Evolutionary conservation across 495 filamentous ascomycete species (phyloP).

Genomic region (Neurospora pannonica): DNA sequence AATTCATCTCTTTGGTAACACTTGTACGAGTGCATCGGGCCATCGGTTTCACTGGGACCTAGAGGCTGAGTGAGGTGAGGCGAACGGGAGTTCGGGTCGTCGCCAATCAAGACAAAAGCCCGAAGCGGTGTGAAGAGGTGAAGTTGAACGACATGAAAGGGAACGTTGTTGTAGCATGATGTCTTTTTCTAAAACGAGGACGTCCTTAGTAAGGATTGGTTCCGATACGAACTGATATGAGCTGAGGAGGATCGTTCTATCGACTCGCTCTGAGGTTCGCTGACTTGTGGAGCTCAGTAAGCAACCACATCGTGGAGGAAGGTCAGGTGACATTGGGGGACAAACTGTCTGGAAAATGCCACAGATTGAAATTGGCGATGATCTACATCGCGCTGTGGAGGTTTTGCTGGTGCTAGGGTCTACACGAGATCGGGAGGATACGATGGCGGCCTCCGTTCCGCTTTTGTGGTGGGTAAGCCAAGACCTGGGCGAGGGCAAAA

Average conservation of each 20-base stretch:
- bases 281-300: not conserved
- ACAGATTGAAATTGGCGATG: not conserved
- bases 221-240: not conserved
- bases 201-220: not conserved
- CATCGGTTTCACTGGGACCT: not conserved
- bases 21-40: not conserved
- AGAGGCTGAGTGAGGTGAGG: not conserved
- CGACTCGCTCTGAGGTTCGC: not conserved
- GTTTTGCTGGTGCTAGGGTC: not conserved
- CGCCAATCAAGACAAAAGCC: not conserved
- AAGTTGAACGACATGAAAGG: not conserved
- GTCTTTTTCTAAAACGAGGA: not conserved
- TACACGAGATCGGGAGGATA: not conserved
- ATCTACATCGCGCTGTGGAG: not conserved
- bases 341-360: not conserved
- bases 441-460: not conserved
- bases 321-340: not conserved
- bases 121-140: not conserved
- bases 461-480: not conserved
- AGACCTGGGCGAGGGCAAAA: not conserved
- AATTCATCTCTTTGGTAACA: not conserved
- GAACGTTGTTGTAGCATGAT: not conserved
- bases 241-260: not conserved
- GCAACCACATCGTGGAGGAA: not conserved
- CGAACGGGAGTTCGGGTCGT: not conserved